A percentile compares a stretch with the other conserved stretches of the same genome.
Evolutionary conservation across 2,329 filamentous ascomycete species (phyloP).

Genomic region (Chaetothyriales sp.): DNA sequence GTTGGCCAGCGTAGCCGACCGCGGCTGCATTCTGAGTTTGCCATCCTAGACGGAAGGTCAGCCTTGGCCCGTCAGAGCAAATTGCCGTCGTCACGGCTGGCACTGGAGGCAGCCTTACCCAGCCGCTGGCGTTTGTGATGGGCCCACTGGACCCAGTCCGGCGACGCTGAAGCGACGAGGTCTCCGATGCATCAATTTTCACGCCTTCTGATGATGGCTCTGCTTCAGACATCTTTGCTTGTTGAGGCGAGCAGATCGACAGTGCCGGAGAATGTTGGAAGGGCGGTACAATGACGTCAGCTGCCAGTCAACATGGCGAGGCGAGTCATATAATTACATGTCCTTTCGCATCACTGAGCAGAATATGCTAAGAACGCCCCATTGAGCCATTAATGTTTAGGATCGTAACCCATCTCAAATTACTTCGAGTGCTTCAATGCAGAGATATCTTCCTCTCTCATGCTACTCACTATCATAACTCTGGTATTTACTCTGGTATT

Average conservation of each 20-base stretch:
- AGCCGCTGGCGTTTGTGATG: neutral
- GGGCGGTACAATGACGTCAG: neutral
- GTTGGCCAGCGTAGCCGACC: slow-evolving; percentile 58
- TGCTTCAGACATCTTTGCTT: neutral
- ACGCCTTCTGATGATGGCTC: neutral
- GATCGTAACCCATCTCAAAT: too few species aligned
- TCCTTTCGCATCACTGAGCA: too few species aligned
- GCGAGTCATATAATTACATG: too few species aligned
- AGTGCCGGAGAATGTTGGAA: neutral
- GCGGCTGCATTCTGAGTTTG: slow-evolving; percentile 34
- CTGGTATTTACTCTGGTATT: too few species aligned
- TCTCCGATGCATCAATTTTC: neutral
- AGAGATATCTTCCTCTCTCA: too few species aligned
- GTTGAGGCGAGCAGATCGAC: neutral
- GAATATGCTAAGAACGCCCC: too few species aligned
- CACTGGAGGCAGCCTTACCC: neutral
- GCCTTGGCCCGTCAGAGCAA: slow-evolving; percentile 24
- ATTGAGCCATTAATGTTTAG: too few species aligned
- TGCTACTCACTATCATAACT: too few species aligned
- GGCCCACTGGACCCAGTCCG: neutral
- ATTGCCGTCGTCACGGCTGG: neutral
- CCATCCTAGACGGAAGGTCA: slow-evolving; percentile 29
- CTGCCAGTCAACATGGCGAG: neutral
- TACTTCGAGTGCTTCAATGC: too few species aligned
- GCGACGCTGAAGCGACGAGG: too few species aligned